A percentile compares a stretch with the other conserved stretches of the same genome.
These are phyloP conservation scores for Boletales sp. DNA, from an alignment of 768 basidiomycete genomes.

Conservation along the genomic window DNA sequence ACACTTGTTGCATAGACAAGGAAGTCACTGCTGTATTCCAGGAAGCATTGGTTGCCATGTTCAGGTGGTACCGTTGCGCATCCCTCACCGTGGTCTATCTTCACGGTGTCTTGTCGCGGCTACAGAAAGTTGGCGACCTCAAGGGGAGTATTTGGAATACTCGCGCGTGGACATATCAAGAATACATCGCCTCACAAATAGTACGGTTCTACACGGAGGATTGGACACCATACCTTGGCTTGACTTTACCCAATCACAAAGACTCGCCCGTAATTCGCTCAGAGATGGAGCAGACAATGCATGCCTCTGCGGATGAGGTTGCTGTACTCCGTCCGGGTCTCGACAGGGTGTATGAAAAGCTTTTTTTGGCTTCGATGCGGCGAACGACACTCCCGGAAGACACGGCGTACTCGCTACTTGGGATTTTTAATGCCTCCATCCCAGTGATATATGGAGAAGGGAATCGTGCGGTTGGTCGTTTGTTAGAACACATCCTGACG, in stretches of 20 bases:
- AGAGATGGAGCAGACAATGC: neutral
- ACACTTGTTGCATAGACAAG: slow-evolving; percentile 8
- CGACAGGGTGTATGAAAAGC: neutral
- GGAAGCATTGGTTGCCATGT: slow-evolving; percentile 12
- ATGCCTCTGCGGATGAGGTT: neutral
- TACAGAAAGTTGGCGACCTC: neutral
- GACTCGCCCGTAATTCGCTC: neutral
- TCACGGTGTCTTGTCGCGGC: neutral
- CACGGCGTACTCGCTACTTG: no score
- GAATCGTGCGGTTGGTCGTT: no score
- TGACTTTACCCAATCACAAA: neutral
- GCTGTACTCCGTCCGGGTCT: neutral
- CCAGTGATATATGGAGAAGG: no score
- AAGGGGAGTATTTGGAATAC: slow-evolving; percentile 6
- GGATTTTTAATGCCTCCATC: no score
- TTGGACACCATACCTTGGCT: neutral
- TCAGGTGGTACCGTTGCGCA: slow-evolving; percentile 7
- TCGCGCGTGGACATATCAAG: slow-evolving; percentile 11
- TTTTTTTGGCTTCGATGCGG: neutral
- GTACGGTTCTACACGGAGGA: neutral
- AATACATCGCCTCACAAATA: neutral
- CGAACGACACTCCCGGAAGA: no score
- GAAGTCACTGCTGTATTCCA: neutral
- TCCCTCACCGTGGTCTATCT: slow-evolving; percentile 7
- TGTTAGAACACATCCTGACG: no score